These are phyloP conservation scores for Lepidium sativum DNA, from an alignment of 345 rosid genomes.

Conservation along the genomic window DNA sequence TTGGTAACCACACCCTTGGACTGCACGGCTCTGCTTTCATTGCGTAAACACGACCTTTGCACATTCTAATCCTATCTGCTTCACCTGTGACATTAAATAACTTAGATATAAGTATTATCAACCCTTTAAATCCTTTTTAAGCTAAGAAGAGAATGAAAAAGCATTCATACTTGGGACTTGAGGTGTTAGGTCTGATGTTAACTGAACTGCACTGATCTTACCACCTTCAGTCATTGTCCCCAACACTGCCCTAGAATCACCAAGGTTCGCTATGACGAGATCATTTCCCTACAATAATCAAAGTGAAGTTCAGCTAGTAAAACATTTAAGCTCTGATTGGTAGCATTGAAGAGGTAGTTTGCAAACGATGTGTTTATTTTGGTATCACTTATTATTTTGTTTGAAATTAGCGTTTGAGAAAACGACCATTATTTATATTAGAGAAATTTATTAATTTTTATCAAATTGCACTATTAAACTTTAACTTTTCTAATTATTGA, in stretches of 20 bases:
- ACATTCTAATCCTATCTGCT: slow-evolving; percentile 65
- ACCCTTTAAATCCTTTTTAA: not conserved
- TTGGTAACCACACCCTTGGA: slow-evolving; percentile 82
- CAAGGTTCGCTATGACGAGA: slow-evolving; percentile 76
- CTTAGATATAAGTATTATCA: not conserved
- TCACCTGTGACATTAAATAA: slow-evolving; percentile 40
- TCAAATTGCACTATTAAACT: too few relatives aligned
- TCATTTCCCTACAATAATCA: slow-evolving; percentile 44
- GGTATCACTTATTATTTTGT: too few relatives aligned
- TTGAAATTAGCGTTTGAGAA: too few relatives aligned
- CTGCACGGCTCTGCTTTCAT: slow-evolving; percentile 56
- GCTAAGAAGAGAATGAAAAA: not conserved
- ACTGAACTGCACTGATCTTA: slow-evolving; percentile 41
- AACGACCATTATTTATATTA: too few relatives aligned
- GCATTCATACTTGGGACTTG: slow-evolving; percentile 47
- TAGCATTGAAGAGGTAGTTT: not conserved
- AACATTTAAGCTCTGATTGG: not conserved
- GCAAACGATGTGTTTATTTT: too few relatives aligned
- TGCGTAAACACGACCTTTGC: slow-evolving; percentile 66
- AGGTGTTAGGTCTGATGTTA: slow-evolving; percentile 82
- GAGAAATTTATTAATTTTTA: too few relatives aligned
- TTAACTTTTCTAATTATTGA: too few relatives aligned
- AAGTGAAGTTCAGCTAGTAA: not conserved
- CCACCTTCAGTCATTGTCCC: slow-evolving; percentile 49
- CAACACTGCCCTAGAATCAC: slow-evolving; percentile 83